Percentiles rank a stretch among this genome's conserved stretches.
Evolutionary conservation across 192 early-diverging fungal species (phyloP).

Genomic region (Coemansia sp.): DNA sequence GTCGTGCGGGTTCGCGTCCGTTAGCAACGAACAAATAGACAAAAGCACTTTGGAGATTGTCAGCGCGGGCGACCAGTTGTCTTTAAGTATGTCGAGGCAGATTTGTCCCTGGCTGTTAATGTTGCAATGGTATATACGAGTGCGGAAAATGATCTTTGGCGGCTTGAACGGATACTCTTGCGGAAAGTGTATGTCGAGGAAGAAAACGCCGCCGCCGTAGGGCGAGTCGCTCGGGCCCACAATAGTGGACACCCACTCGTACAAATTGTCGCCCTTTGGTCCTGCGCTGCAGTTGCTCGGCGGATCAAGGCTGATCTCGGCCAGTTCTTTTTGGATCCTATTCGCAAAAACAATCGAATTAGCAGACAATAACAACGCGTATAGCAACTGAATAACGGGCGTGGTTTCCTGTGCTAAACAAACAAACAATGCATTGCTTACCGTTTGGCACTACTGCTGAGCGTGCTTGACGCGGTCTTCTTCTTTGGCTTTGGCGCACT

Average conservation of each 20-base stretch:
- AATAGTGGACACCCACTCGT: slow-evolving; percentile 96
- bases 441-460: slow-evolving; percentile 66
- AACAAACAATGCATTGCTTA: slow-evolving; percentile 16
- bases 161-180: slow-evolving; percentile 96
- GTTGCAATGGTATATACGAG: slow-evolving; percentile 97
- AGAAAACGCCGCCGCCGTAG: slow-evolving; percentile 89
- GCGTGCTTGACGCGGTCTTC: slow-evolving; percentile 41
- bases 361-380: slow-evolving; percentile 7
- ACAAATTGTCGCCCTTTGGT: slow-evolving; percentile 93
- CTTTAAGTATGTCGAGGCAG: slow-evolving; percentile 94
- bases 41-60: slow-evolving; percentile 95
- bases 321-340: slow-evolving; percentile 96
- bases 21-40: slow-evolving; percentile 92
- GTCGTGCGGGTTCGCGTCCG: slow-evolving; percentile 93
- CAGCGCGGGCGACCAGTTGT: slow-evolving; percentile 95
- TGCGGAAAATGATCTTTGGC: slow-evolving; percentile 90
- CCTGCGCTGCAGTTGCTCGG: slow-evolving; percentile 94
- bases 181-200: slow-evolving; percentile 89
- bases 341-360: neutral
- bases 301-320: slow-evolving; percentile 93
- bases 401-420: neutral
- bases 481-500: slow-evolving; percentile 27
- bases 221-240: slow-evolving; percentile 86
- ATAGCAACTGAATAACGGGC: neutral
- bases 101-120: slow-evolving; percentile 89